Percentiles rank a stretch among this genome's conserved stretches.
phyloP scores from a whole-genome alignment of 306 rosid genomes.

The Gillenia trifoliata region DNA sequence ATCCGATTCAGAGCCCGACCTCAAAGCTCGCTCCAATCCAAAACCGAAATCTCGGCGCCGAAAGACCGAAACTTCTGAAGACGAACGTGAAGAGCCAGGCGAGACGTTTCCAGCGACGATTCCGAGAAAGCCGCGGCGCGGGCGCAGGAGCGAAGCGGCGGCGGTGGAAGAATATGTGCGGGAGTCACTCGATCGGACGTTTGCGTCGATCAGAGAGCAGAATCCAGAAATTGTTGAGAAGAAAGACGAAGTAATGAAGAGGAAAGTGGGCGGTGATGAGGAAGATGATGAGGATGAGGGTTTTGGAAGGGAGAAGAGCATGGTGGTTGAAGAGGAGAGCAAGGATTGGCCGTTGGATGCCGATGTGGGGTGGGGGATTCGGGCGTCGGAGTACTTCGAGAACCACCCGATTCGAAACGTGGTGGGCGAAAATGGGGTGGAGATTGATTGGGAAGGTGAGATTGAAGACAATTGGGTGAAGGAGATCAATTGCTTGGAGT shows the following conservation, averaged over 20 bases:
- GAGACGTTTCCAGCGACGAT: constrained; percentile 34
- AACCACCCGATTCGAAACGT: constrained; percentile 74
- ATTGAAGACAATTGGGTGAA: constrained; percentile 81
- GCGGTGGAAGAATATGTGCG: constrained; percentile 73
- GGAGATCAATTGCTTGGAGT: constrained; percentile 90
- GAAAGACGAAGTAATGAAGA: constrained; percentile 49
- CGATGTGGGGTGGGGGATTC: constrained; percentile 90
- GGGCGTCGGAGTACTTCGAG: constrained; percentile 91
- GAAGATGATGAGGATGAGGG: constrained; percentile 27
- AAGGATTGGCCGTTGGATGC: constrained; percentile 83
- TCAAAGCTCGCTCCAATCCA: not conserved
- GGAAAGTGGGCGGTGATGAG: constrained; percentile 20
- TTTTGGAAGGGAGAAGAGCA: constrained; percentile 27
- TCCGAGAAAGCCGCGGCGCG: constrained; percentile 73
- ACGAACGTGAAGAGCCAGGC: constrained; percentile 15
- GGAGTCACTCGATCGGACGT: constrained; percentile 50
- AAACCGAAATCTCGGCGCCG: constrained; percentile 12
- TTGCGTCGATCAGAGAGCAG: constrained; percentile 54
- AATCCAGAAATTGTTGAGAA: constrained; percentile 40
- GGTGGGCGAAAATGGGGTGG: constrained; percentile 67
- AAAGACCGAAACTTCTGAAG: constrained; percentile 16
- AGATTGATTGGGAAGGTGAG: constrained; percentile 98
- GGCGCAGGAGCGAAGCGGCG: constrained; percentile 73
- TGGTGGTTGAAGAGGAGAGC: constrained; percentile 82
- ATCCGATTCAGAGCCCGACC: constrained; percentile 38